Evolutionary conservation across 306 rosid genomes (phyloP), one percentile per base, ranked within the genome.

Genomic region (Canavalia ensiformis): DNA sequence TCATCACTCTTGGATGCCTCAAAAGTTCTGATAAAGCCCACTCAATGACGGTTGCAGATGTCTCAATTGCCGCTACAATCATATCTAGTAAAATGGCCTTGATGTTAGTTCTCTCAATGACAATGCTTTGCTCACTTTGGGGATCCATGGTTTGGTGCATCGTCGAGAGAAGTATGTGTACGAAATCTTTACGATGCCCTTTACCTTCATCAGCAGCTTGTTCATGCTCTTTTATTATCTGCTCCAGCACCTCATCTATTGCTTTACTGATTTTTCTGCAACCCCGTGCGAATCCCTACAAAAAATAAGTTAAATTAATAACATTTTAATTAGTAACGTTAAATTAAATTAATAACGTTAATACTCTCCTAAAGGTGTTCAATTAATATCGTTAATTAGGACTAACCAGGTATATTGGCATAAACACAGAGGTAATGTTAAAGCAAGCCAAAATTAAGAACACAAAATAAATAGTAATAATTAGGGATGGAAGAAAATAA

Each of bases 11-110:
- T 0, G 86, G 89, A 76, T 89, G 75, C 60, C 58, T 81, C 1
- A 83, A 2, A 3, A 89, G 86, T 29, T 83, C 86, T 0, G 92
- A 75, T 3, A 89, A 13, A 13, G 49, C 67, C 92, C 92, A 89
- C 7, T 74, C 72, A 0, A 85, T n/a, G 0, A n/a, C 12, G 0
- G 29, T 57, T 0, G 81, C 47, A 70, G 74, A 2, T 11, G 86
- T 47, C 18, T 84, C 73, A 83, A 57, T 28, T 52, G 88, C 39
- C 0, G n/a, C 89, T 0, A 1, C 4, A n/a, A 83, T 57, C 86
- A 88, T 69, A 35, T 88, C 88, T 3, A 77, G 0, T 7, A 84
- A 2, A 51, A 84, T 74, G 49, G 88, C 90, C 68, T 87, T 87
- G 9, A 78, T 81, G 52, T 74, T 69, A 11, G 76, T 58, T 37